phyloP scores from a whole-genome alignment of 331 rosid species.

The Arachis monticola region DNA sequence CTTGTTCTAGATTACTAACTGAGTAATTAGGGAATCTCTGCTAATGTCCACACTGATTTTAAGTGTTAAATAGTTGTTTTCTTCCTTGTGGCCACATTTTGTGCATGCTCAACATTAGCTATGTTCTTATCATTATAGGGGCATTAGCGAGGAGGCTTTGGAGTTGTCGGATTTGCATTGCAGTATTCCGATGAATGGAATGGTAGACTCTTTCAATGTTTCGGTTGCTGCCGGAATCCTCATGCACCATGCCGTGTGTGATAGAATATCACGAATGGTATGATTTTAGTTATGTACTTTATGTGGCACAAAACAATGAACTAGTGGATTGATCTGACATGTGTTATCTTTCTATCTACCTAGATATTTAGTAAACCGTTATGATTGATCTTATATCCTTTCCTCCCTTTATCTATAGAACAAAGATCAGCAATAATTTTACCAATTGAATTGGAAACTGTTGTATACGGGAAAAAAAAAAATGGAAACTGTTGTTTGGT shows the following conservation, averaged over 20 bases:
- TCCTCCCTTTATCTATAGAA: background rate
- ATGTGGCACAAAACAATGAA: conserved; percentile 13
- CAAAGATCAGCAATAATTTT: background rate
- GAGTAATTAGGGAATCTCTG: conserved; percentile 15
- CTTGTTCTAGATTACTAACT: conserved; percentile 11
- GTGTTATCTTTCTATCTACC: background rate
- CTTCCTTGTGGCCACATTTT: conserved; percentile 11
- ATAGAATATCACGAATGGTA: conserved; percentile 81
- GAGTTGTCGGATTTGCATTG: conserved; percentile 84
- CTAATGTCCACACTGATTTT: background rate
- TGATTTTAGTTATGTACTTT: conserved; percentile 13
- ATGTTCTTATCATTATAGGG: conserved; percentile 59
- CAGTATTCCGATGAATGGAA: conserved; percentile 91
- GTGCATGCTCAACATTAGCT: background rate
- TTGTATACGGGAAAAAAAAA: no score
- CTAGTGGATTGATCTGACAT: conserved; percentile 2
- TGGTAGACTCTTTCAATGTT: conserved; percentile 95
- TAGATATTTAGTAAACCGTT: background rate
- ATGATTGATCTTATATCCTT: background rate
- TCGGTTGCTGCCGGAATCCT: conserved; percentile 95
- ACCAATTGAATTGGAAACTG: background rate
- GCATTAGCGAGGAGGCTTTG: conserved; percentile 84
- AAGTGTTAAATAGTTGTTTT: conserved; percentile 23
- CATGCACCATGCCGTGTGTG: conserved; percentile 94
- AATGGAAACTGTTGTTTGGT: background rate